phyloP scores from a whole-genome alignment of 1,139 yeast species.

The Blastobotrys serpentis region DNA sequence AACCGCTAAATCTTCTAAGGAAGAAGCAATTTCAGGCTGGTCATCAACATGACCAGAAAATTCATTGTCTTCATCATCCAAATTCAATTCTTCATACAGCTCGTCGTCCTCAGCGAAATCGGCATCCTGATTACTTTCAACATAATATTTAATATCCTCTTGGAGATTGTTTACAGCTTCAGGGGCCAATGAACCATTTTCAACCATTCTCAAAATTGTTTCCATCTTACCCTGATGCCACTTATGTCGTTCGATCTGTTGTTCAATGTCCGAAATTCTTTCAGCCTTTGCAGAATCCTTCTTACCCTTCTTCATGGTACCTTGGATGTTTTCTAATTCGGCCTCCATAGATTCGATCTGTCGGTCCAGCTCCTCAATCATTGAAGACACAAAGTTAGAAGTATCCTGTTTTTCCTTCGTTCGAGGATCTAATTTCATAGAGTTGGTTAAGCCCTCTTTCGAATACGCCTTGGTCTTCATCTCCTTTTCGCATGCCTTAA shows the following conservation, averaged over 20 bases:
- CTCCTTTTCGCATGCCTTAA: conserved; percentile 90
- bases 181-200: conserved; percentile 79
- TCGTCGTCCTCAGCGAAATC: conserved; percentile 96
- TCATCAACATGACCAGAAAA: conserved; percentile 48
- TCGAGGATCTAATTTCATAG: conserved; percentile 68
- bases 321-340: conserved; percentile 61
- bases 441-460: conserved; percentile 83
- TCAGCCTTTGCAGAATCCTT: conserved; percentile 55
- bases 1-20: conserved; percentile 41
- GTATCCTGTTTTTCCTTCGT: conserved; percentile 80
- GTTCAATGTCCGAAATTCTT: conserved; percentile 61
- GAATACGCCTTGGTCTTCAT: conserved; percentile 96
- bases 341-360: conserved; percentile 81
- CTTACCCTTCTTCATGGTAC: conserved; percentile 55
- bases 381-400: conserved; percentile 65
- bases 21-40: conserved; percentile 39
- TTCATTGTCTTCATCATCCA: conserved; percentile 64
- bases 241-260: conserved; percentile 69
- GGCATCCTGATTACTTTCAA: conserved; percentile 93
- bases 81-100: conserved; percentile 81
- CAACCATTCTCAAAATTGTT: conserved; percentile 69
- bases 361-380: conserved; percentile 77
- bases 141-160: conserved; percentile 92
- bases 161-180: conserved; percentile 76
- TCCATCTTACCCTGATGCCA: conserved; percentile 81